Conservation (phyloP, 345 rosid species). For the Aquilaria yunnanensis region DNA sequence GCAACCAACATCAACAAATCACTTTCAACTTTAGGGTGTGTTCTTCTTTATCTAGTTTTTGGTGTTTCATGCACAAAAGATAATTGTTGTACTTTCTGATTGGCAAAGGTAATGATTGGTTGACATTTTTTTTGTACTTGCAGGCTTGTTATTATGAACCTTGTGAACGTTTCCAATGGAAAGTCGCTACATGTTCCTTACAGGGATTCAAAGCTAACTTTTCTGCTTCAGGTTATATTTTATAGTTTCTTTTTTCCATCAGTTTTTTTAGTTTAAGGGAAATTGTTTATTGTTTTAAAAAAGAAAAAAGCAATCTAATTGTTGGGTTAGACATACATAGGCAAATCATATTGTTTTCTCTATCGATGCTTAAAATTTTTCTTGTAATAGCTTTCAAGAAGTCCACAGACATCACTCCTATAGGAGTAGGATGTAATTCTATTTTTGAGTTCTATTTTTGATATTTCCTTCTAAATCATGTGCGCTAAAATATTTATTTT, state of each 20-base stretch:
- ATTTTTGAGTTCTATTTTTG: no score
- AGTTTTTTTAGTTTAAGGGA: no score
- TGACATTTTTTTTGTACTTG: slow-evolving; percentile 14
- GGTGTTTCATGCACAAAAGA: neutral
- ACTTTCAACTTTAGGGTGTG: slow-evolving; percentile 93
- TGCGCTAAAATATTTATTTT: no score
- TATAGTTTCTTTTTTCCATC: neutral
- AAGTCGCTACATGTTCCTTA: slow-evolving; percentile 96
- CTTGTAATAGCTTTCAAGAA: no score
- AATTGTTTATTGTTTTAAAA: no score
- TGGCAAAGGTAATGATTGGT: neutral
- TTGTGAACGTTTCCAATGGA: slow-evolving; percentile 90
- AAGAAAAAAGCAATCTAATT: no score
- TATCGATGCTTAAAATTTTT: no score
- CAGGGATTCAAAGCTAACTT: slow-evolving; percentile 96
- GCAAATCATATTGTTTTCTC: no score
- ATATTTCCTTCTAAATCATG: no score
- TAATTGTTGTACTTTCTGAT: neutral
- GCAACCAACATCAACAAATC: slow-evolving; percentile 98
- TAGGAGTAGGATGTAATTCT: no score
- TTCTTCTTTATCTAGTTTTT: slow-evolving; percentile 1
- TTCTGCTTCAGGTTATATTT: slow-evolving; percentile 81
- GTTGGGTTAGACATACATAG: no score
- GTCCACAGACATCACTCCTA: no score
- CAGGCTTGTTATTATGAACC: slow-evolving; percentile 99